Evolutionary conservation across 345 rosid genomes (phyloP).

Genomic region (Diplotaxis tenuifolia): DNA sequence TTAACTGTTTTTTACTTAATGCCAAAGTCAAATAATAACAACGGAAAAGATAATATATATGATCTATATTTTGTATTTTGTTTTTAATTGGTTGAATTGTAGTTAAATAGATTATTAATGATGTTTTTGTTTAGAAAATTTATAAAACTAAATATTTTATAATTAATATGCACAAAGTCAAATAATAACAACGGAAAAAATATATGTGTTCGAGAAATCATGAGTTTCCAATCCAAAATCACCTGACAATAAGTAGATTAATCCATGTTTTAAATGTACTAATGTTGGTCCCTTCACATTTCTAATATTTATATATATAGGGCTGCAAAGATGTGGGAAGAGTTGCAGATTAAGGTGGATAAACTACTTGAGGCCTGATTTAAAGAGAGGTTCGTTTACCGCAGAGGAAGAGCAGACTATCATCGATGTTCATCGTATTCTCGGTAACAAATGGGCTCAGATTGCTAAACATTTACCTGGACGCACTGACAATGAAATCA

Average conservation of each 20-base stretch:
- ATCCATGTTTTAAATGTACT: background rate
- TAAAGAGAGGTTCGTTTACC: constrained; percentile 54
- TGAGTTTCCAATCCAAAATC: background rate
- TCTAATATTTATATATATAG: constrained; percentile 9
- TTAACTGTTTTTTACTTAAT: no score
- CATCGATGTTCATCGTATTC: constrained; percentile 58
- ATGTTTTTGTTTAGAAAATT: no score
- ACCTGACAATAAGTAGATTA: background rate
- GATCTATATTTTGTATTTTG: no score
- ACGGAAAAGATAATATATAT: background rate
- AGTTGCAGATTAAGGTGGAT: constrained; percentile 68
- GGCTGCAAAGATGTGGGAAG: constrained; percentile 62
- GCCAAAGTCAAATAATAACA: no score
- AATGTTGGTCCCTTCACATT: background rate
- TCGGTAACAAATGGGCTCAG: constrained; percentile 57
- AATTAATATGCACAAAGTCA: no score
- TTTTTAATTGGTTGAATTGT: no score
- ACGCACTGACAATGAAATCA: constrained; percentile 77
- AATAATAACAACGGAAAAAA: no score
- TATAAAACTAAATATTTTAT: no score
- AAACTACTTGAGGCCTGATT: constrained; percentile 56
- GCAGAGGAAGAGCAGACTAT: constrained; percentile 56
- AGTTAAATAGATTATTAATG: no score
- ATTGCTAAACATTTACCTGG: constrained; percentile 68
- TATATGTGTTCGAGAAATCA: background rate